Evolutionary conservation across 371 early-diverging fungal species (phyloP), one percentile per base, ranked within the genome.

Genomic region (Apophysomyces ossiformis): DNA sequence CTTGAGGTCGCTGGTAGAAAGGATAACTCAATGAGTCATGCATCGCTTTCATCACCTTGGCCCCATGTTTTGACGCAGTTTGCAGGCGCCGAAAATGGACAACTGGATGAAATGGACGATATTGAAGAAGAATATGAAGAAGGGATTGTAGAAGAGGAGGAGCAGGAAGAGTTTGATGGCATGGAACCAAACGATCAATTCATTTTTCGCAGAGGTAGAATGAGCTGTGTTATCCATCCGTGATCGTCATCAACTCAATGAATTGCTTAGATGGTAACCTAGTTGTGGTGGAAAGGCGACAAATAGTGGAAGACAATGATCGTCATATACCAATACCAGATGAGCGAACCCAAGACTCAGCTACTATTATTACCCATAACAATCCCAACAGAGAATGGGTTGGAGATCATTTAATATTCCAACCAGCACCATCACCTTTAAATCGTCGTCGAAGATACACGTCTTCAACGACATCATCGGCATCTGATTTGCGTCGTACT

Each of bases 391-490:
- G 13, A 13, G 46, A 45, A 13, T 45, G 46, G 46, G n/a, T 45
- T 13, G n/a, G 46, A 18, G 46, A 45, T 12, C 46, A 13, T 6
- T 45, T 45, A 13, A 18, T 6, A 12, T 7, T 18, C 13, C 46
- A 18, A n/a, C 8, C n/a, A 57, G 63, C 66, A 6, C 68, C 70
- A n/a, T 67, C 73, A 45, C 68, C 71, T 15, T 15, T 35, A 32
- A 68, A 38, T 41, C 58, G 18, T 37, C 64, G 58, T 0, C 60
- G 37, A 5, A 61, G 57, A 41, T 45, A 45, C 15, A 45, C 46
- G 43, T 8, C 56, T 9, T 15, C 18, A n/a, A 16, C 21, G 54
- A 16, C 50, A 9, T 15, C 58, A 62, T 26, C 38, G n/a, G 2
- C 37, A n/a, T 11, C 36, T 5, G n/a, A 11, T 21, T 37, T 37